Evolutionary conservation across 805 yeast genomes (phyloP), one percentile per base, ranked within the genome.

Genomic region (Suhomyces faveliae): DNA sequence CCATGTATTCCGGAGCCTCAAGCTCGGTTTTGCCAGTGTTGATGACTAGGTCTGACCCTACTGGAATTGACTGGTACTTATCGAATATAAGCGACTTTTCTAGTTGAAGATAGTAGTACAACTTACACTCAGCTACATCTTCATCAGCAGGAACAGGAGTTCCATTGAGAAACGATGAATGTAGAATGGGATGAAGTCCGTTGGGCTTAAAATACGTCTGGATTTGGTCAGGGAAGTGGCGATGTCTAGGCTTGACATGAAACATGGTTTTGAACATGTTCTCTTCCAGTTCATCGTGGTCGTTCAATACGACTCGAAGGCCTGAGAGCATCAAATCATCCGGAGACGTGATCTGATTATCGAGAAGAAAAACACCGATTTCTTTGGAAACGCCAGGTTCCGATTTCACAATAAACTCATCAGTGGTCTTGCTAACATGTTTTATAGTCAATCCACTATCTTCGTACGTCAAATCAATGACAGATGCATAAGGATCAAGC

Each of bases 241-340:
- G 53, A 48, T 70, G 73, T 29, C 74, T 55, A 4, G 77, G 77
- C 51, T 71, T 70, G 11, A 69, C 61, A 51, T 73, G 77, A 55
- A 73, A 71, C 48, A 73, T 49, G 0, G 78, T 73, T 40, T 64
- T 66, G 51, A 61, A 64, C 6, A 68, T 51, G 25, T 54, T 52
- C 20, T 58, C 59, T 1, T 56, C 55, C 25, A 23, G 35, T 6
- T 51, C 58, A 2, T 47, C 43, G 7, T 43, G 46, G 20, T 56
- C 56, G 35, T 64, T 61, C 51, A 63, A 48, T 7, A 66, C 46
- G 3, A 65, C 64, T 40, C 78, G 49, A 12, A 67, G 53, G 0
- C 78, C 78, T 17, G 68, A 51, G 21, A 73, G 55, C 2, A 70
- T 62, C 12, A 68, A 38, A 53, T 73, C 78, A 35, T 70, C 74